Evolutionary conservation across 2,329 filamentous ascomycete genomes (phyloP).

Genomic region (Thelonectria discophora): DNA sequence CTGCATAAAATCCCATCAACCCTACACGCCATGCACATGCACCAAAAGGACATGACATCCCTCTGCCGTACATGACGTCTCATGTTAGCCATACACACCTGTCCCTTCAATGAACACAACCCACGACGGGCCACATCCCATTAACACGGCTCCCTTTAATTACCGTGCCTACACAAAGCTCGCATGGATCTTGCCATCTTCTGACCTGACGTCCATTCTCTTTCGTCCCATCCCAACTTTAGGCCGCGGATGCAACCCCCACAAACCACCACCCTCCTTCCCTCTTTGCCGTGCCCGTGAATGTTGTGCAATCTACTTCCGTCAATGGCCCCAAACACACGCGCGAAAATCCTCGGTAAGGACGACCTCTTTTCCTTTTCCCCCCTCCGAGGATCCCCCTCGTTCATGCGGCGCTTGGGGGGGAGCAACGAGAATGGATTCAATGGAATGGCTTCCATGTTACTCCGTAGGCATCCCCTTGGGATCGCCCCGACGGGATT

Average conservation of each 20-base stretch:
- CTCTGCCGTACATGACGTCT: slow-evolving; percentile 14
- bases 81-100: background rate
- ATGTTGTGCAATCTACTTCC: slow-evolving; percentile 26
- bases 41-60: background rate
- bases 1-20: background rate
- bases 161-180: background rate
- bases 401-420: slow-evolving; percentile 17
- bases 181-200: background rate
- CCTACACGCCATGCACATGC: background rate
- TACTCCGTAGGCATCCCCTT: background rate
- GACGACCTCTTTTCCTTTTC: background rate
- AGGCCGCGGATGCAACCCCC: background rate
- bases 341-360: slow-evolving; percentile 30
- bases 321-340: slow-evolving; percentile 34
- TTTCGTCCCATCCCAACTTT: background rate
- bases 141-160: slow-evolving; percentile 19
- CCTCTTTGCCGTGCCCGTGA: background rate
- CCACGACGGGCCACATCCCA: slow-evolving; percentile 5
- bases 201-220: background rate
- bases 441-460: background rate
- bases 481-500: background rate
- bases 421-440: too few relatives aligned
- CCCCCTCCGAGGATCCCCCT: background rate
- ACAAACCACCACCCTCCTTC: background rate
- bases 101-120: background rate